Evolutionary conservation across 2,329 filamentous ascomycete genomes (phyloP).

Genomic region (Xenosphaeropsis pyriputrescens): DNA sequence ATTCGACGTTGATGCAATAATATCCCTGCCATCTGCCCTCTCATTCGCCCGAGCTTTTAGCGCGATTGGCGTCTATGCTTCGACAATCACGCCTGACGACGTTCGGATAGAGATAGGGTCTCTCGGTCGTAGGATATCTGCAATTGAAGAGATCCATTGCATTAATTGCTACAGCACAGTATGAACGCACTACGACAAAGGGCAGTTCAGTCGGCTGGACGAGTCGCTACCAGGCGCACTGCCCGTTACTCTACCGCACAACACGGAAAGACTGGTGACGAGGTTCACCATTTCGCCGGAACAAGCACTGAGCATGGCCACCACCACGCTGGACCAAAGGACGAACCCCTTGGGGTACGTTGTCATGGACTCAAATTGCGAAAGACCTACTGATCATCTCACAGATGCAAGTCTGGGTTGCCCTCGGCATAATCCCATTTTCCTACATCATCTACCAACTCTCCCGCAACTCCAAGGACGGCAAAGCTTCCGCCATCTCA

Average conservation of each 20-base stretch:
- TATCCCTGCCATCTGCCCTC: too few relatives aligned
- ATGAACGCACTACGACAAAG: conserved; percentile 12
- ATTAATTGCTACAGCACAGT: too few relatives aligned
- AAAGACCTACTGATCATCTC: conserved; percentile 7
- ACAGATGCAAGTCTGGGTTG: conserved; percentile 30
- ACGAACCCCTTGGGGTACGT: conserved; percentile 36
- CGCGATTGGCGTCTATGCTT: too few relatives aligned
- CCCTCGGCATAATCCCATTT: conserved; percentile 27
- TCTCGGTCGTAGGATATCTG: too few relatives aligned
- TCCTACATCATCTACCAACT: conserved; percentile 27
- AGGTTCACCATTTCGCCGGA: conserved; percentile 8
- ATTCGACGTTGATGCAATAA: too few relatives aligned
- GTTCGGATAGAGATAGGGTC: too few relatives aligned
- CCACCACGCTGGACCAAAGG: conserved; percentile 21
- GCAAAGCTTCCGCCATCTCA: conserved; percentile 26
- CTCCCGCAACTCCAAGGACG: conserved; percentile 21
- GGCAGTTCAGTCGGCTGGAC: conserved; percentile 14
- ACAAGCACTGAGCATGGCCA: conserved; percentile 13
- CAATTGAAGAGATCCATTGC: too few relatives aligned
- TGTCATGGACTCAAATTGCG: conserved; percentile 1
- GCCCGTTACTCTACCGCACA: conserved; percentile 8
- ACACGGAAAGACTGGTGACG: conserved; percentile 9
- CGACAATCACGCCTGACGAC: too few relatives aligned
- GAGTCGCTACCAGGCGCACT: conserved; percentile 6
- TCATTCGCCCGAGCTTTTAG: too few relatives aligned